Base-by-base conservation (phyloP, 2,329 filamentous ascomycete species). In the Verticillium nubilum region DNA sequence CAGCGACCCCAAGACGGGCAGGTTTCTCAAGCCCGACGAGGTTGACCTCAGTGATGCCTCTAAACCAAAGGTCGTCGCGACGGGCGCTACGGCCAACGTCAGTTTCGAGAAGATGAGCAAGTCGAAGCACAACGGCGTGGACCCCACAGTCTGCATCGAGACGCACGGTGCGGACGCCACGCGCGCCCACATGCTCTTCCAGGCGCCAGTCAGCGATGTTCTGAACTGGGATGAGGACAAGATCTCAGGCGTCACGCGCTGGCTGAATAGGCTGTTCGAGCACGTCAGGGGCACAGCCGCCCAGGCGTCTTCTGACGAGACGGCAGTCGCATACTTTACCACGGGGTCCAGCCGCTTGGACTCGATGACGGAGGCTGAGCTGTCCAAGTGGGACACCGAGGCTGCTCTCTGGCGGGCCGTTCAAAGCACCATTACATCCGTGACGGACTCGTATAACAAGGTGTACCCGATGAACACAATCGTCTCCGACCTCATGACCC, bases 51-150 rank as follows among this genome's bases (percentile, higher is more conserved):
- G 77, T 3, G 79, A 83, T 47, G 76, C 82, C 0, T 74, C 77
- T 0, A 74, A 76, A 13, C 89, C 89, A 1, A 77, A 79, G 58
- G 82, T 95, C n/a, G 79, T 79, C 19, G 79, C 81, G 0, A 89
- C 86, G 0, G 84, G 86, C 3, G 74, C 82, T 54, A 67, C 69
- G 0, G 85, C 89, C 1, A 82, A 77, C 28, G 74, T 92, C 19
- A 87, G 85, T 1, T 96, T 84, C 66, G 92, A 96, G 72, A 97
- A 97, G 71, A 97, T 97, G 92, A 95, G 90, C 42, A 97, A 97
- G 75, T 96, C 91, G 67, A 97, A 97, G 73, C 82, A 95, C 76
- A 97, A 97, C 69, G 92, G 92, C 27, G 91, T 96, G 6, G 91
- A 96, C 69, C 92, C 92, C 0, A 86, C 84, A 0, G 79, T 77